A percentile compares a stretch with the other conserved stretches of the same genome.
These are phyloP conservation scores for Aspergillus arachidicola DNA, from an alignment of 2,329 filamentous ascomycete species.

Conservation along the genomic window DNA sequence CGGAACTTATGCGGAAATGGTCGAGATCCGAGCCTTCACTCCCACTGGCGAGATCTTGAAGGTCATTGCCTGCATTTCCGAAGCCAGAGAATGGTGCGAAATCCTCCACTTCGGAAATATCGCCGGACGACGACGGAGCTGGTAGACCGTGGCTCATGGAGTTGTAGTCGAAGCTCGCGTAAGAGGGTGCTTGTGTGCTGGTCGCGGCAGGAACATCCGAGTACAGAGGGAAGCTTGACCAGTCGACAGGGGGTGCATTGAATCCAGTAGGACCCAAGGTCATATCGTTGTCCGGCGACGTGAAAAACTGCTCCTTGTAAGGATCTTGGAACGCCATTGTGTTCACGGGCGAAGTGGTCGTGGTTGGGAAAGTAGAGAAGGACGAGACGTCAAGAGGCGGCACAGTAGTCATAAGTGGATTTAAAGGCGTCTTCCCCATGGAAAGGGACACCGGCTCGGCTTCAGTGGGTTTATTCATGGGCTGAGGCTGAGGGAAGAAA, in stretches of 20 bases:
- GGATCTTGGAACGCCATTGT: slow-evolving; percentile 41
- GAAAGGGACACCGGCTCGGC: slow-evolving; percentile 30
- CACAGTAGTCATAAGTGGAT: slow-evolving; percentile 37
- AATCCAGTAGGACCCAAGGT: slow-evolving; percentile 42
- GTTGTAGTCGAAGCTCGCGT: slow-evolving; percentile 49
- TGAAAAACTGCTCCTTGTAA: slow-evolving; percentile 45
- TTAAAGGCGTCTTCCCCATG: slow-evolving; percentile 33
- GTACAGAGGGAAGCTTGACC: slow-evolving; percentile 51
- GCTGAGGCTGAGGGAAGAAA: slow-evolving; percentile 31
- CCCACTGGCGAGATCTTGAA: slow-evolving; percentile 43
- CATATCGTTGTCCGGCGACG: slow-evolving; percentile 46
- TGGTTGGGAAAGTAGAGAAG: slow-evolving; percentile 39
- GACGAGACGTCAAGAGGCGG: slow-evolving; percentile 44
- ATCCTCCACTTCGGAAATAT: slow-evolving; percentile 52
- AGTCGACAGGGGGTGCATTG: slow-evolving; percentile 49
- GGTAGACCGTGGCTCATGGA: slow-evolving; percentile 42
- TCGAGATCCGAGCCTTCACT: slow-evolving; percentile 47
- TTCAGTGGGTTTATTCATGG: slow-evolving; percentile 27
- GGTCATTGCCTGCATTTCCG: slow-evolving; percentile 31
- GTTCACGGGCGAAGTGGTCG: slow-evolving; percentile 35
- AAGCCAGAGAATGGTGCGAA: slow-evolving; percentile 38
- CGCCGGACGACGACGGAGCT: slow-evolving; percentile 52
- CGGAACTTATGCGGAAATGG: slow-evolving; percentile 44
- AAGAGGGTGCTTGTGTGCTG: slow-evolving; percentile 49
- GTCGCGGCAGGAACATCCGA: slow-evolving; percentile 39